These are phyloP conservation scores for Boechera retrofracta DNA, from an alignment of 345 rosid species.

Conservation along the genomic window DNA sequence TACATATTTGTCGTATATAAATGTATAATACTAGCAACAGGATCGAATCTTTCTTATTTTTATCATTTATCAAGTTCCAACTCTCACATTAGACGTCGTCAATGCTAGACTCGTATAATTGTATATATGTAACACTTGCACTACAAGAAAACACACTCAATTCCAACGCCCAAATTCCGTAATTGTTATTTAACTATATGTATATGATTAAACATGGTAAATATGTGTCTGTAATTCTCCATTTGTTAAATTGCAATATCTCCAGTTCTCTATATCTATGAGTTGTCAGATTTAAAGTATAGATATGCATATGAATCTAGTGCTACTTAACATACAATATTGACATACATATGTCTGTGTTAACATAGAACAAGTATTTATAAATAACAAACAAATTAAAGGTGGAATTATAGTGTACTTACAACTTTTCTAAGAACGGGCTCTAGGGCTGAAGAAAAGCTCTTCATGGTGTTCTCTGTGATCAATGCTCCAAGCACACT, in stretches of 20 bases:
- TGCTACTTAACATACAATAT: slow-evolving; percentile 15
- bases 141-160: too few species aligned
- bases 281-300: background rate
- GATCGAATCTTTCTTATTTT: slow-evolving; percentile 32
- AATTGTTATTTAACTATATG: slow-evolving; percentile 4
- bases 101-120: slow-evolving; percentile 8
- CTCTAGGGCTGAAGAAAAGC: slow-evolving; percentile 64
- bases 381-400: background rate
- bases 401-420: slow-evolving; percentile 31
- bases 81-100: slow-evolving; percentile 33
- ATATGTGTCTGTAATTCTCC: background rate
- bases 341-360: background rate
- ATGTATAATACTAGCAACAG: slow-evolving; percentile 19
- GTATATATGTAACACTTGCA: background rate
- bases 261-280: background rate
- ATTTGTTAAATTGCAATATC: background rate
- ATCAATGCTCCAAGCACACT: slow-evolving; percentile 69
- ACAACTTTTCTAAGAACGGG: slow-evolving; percentile 89
- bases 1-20: slow-evolving; percentile 14
- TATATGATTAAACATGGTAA: slow-evolving; percentile 14
- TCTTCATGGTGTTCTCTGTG: slow-evolving; percentile 53
- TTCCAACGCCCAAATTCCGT: too few species aligned
- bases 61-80: slow-evolving; percentile 14
- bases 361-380: background rate
- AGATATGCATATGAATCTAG: slow-evolving; percentile 14